These are phyloP conservation scores for Pyrenochaeta sp. DNA, from an alignment of 2,329 filamentous ascomycete species.

Conservation along the genomic window DNA sequence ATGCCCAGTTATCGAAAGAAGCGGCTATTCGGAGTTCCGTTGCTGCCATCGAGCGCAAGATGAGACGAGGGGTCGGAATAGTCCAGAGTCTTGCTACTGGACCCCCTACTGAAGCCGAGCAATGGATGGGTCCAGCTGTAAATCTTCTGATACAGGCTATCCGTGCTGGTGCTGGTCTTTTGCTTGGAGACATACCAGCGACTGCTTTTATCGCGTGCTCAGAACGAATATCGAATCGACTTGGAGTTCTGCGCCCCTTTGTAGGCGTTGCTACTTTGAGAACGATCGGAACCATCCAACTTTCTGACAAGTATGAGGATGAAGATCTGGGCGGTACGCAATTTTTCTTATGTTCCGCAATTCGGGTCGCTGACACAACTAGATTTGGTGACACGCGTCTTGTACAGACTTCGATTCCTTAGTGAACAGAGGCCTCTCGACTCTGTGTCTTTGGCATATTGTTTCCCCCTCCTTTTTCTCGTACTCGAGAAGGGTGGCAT, in stretches of 20 bases:
- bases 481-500: slow-evolving; percentile 83
- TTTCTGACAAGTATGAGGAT: slow-evolving; percentile 74
- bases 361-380: slow-evolving; percentile 39
- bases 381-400: slow-evolving; percentile 79
- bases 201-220: slow-evolving; percentile 82
- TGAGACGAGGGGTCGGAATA: slow-evolving; percentile 85
- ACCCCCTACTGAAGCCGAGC: slow-evolving; percentile 84
- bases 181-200: slow-evolving; percentile 81
- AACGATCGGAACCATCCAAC: slow-evolving; percentile 74
- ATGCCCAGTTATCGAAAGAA: slow-evolving; percentile 89
- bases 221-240: slow-evolving; percentile 73
- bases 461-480: slow-evolving; percentile 80
- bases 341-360: no score
- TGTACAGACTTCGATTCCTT: slow-evolving; percentile 89
- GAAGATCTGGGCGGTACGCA: slow-evolving; percentile 78
- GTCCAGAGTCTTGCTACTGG: slow-evolving; percentile 82
- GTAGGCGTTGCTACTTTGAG: slow-evolving; percentile 87
- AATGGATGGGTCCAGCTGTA: slow-evolving; percentile 88
- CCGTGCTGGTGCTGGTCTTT: slow-evolving; percentile 78
- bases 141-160: slow-evolving; percentile 76
- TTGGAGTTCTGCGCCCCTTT: slow-evolving; percentile 80
- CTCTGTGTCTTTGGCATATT: slow-evolving; percentile 83
- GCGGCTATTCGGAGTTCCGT: slow-evolving; percentile 78
- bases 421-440: slow-evolving; percentile 96
- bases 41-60: slow-evolving; percentile 69